A percentile compares a stretch with the other conserved stretches of the same genome.
Conservation (phyloP, 2,329 filamentous ascomycete genomes). For the Penicillium olsonii region DNA sequence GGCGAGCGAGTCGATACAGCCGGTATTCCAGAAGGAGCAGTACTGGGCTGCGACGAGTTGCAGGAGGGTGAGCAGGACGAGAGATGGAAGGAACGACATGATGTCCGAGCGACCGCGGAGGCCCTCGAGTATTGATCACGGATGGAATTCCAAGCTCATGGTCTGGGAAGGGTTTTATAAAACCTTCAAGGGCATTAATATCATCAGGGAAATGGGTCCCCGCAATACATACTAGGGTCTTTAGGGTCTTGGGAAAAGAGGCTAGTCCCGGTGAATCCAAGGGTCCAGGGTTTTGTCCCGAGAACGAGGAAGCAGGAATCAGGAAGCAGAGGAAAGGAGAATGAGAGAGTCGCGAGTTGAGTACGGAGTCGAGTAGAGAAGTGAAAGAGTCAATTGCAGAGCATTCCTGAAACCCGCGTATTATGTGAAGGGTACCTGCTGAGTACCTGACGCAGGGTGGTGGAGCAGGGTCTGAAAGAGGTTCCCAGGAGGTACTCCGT, state of each 20-base stretch:
- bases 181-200: slow-evolving; percentile 7
- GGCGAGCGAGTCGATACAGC: slow-evolving; percentile 41
- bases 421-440: slow-evolving; percentile 10
- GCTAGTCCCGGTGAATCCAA: not conserved
- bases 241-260: slow-evolving; percentile 1
- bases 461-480: not conserved
- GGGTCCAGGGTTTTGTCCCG: not conserved
- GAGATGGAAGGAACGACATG: slow-evolving; percentile 1
- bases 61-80: slow-evolving; percentile 24
- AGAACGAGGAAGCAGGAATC: no score
- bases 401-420: slow-evolving; percentile 16
- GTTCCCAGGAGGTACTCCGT: slow-evolving; percentile 7
- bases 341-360: no score
- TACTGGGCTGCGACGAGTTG: slow-evolving; percentile 30
- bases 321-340: no score
- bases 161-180: slow-evolving; percentile 6
- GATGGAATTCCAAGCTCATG: slow-evolving; percentile 29
- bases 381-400: not conserved
- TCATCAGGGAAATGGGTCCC: slow-evolving; percentile 19
- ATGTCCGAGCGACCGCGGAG: slow-evolving; percentile 22
- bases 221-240: slow-evolving; percentile 20
- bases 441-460: slow-evolving; percentile 10
- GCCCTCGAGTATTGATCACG: slow-evolving; percentile 23
- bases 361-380: not conserved
- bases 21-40: slow-evolving; percentile 38